Conservation (phyloP, 2,329 filamentous ascomycete species). For the Rutstroemia sp. region DNA sequence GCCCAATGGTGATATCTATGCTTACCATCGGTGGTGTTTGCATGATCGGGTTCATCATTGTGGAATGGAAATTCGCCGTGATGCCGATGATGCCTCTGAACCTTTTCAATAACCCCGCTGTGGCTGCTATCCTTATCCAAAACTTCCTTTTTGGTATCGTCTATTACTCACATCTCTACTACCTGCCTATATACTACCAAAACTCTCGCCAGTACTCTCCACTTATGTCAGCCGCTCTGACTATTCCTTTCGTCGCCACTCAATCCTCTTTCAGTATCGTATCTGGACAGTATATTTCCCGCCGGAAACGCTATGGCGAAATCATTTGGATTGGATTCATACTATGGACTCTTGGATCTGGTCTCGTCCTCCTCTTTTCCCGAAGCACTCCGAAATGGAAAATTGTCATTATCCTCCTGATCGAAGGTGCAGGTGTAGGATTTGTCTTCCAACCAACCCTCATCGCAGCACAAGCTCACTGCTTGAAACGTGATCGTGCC, state of each 20-base stretch:
- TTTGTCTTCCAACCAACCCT: constrained; percentile 41
- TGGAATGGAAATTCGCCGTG: constrained; percentile 47
- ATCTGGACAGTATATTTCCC: constrained; percentile 52
- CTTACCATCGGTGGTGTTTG: constrained; percentile 41
- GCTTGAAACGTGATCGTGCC: constrained; percentile 48
- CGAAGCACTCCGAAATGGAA: constrained; percentile 37
- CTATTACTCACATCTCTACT: constrained; percentile 54
- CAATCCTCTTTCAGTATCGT: constrained; percentile 40
- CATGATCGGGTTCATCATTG: constrained; percentile 42
- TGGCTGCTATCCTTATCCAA: constrained; percentile 48
- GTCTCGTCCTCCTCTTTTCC: constrained; percentile 44
- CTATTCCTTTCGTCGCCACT: constrained; percentile 40
- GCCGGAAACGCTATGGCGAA: constrained; percentile 49
- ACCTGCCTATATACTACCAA: constrained; percentile 53
- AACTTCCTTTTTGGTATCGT: constrained; percentile 53
- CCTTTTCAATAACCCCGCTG: constrained; percentile 47
- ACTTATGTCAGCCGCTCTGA: constrained; percentile 42
- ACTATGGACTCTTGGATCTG: constrained; percentile 41
- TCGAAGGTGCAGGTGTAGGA: constrained; percentile 48
- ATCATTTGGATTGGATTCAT: constrained; percentile 40
- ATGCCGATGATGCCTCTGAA: constrained; percentile 52
- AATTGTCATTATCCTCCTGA: constrained; percentile 42
- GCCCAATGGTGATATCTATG: constrained; percentile 53
- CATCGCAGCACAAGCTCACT: constrained; percentile 51
- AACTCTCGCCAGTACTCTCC: constrained; percentile 37